phyloP scores from a whole-genome alignment of 2,329 filamentous ascomycete species.

The Fusarium continuum region DNA sequence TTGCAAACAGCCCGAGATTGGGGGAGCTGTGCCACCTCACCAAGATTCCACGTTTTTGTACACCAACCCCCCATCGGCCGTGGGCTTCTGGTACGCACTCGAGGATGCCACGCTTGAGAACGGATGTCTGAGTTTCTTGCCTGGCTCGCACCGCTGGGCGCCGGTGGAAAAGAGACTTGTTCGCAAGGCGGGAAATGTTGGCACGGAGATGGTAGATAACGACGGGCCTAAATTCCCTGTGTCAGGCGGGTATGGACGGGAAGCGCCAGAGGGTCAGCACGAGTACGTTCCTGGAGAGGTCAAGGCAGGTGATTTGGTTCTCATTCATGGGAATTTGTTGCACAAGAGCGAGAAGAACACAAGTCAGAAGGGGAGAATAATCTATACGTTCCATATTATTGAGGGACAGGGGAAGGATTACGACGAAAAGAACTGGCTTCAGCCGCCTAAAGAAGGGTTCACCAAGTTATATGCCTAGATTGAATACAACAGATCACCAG shows the following conservation, averaged over 20 bases:
- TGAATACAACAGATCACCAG: background rate
- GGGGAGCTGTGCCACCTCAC: conserved; percentile 88
- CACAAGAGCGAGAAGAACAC: conserved; percentile 96
- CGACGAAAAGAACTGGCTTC: conserved; percentile 91
- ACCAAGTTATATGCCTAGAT: conserved; percentile 66
- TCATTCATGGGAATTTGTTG: conserved; percentile 95
- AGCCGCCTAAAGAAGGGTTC: conserved; percentile 83
- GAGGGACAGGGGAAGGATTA: conserved; percentile 80
- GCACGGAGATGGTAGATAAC: conserved; percentile 79
- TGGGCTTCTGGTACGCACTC: conserved; percentile 97
- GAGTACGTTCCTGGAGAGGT: conserved; percentile 84
- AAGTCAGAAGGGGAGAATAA: conserved; percentile 86
- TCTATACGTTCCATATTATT: conserved; percentile 98
- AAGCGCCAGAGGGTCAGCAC: conserved; percentile 50
- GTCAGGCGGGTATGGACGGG: conserved; percentile 58
- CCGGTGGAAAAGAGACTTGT: conserved; percentile 80
- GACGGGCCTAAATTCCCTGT: conserved; percentile 70
- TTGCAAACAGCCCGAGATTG: conserved; percentile 97
- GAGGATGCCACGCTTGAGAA: conserved; percentile 90
- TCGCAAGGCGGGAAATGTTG: conserved; percentile 60
- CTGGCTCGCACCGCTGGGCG: conserved; percentile 80
- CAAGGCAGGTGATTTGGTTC: conserved; percentile 86
- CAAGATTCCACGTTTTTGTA: conserved; percentile 95
- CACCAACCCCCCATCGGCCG: conserved; percentile 85
- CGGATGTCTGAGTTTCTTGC: conserved; percentile 87